Base-by-base conservation (phyloP, 345 rosid genomes). In the Euclidium syriacum region DNA sequence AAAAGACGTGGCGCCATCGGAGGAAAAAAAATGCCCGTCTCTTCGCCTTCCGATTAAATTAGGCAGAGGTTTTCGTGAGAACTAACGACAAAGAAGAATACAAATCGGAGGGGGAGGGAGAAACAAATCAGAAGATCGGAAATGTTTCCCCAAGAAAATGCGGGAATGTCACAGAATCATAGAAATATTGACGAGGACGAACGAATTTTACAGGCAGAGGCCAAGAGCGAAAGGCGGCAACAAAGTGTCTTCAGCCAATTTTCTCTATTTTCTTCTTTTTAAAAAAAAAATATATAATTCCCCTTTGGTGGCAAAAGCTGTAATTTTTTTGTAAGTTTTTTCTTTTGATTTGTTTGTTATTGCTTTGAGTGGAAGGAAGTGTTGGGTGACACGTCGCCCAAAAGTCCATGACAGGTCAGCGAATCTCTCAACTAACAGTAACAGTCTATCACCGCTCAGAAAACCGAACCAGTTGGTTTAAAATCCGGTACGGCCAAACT, bases 1-100 rank as follows among this genome's bases (percentile, higher is more conserved):
- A 87, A 80, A 80, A 90, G 85, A 83, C 83, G 84, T 30, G 80
- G 83, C 42, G 81, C 75, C 95, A 82, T 85, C 16, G 16, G 47
- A 5, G 26, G 4, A 29, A 3, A 29, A 29, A 29, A 18, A 16
- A 11, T 9, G 42, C 30, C 27, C 54, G 30, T 50, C 64, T 62
- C 40, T 15, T 44, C 65, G 73, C 62, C 48, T 66, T 62, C 63
- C 50, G 38, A 41, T 57, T 18, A 27, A 39, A 59, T 23, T 22
- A 25, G 58, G 68, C 14, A 44, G 52, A 8, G 29, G 46, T 64
- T 27, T 33, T 11, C 24, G 12, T 12, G 29, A 34, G 12, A 1
- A 10, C n/a, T n/a, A n/a, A n/a, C n/a, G n/a, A n/a, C n/a, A 22
- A 51, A 18, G 18, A 10, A 34, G 19, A 52, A 32, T 34, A 54